Evolutionary conservation across 345 rosid genomes (phyloP).

Genomic region (Camelina laxa): DNA sequence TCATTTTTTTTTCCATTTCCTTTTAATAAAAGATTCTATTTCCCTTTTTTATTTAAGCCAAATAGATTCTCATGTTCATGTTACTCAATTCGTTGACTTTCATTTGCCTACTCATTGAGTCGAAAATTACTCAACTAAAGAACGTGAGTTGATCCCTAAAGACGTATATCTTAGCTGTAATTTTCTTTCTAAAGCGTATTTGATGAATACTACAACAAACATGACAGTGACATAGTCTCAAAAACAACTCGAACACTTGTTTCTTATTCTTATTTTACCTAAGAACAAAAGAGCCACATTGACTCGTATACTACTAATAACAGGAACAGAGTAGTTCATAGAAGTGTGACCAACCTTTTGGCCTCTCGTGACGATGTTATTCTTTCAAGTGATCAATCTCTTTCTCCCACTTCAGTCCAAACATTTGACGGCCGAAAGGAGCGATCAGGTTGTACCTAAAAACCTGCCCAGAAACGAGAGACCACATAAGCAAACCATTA

Average conservation of each 20-base stretch:
- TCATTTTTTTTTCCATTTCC: background rate
- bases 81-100: slow-evolving; percentile 36
- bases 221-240: slow-evolving; percentile 3
- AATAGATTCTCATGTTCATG: slow-evolving; percentile 27
- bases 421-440: slow-evolving; percentile 89
- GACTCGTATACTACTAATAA: slow-evolving; percentile 33
- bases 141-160: slow-evolving; percentile 8
- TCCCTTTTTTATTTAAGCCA: background rate
- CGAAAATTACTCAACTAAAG: slow-evolving; percentile 1
- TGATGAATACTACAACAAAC: slow-evolving; percentile 31
- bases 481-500: slow-evolving; percentile 2
- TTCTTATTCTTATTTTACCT: slow-evolving; percentile 22
- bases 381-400: slow-evolving; percentile 70
- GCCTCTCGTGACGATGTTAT: slow-evolving; percentile 20
- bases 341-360: slow-evolving; percentile 34
- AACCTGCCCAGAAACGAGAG: slow-evolving; percentile 53
- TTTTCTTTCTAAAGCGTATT: slow-evolving; percentile 10
- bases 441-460: slow-evolving; percentile 81
- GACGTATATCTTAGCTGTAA: slow-evolving; percentile 9
- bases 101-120: background rate
- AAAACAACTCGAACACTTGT: background rate
- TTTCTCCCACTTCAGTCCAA: slow-evolving; percentile 88
- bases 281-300: slow-evolving; percentile 23
- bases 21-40: slow-evolving; percentile 19
- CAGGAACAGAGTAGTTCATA: slow-evolving; percentile 24